Percentiles rank a stretch among this genome's conserved stretches.
Conservation (phyloP, 2,329 filamentous ascomycete genomes). For the Arachnopeziza araneosa region DNA sequence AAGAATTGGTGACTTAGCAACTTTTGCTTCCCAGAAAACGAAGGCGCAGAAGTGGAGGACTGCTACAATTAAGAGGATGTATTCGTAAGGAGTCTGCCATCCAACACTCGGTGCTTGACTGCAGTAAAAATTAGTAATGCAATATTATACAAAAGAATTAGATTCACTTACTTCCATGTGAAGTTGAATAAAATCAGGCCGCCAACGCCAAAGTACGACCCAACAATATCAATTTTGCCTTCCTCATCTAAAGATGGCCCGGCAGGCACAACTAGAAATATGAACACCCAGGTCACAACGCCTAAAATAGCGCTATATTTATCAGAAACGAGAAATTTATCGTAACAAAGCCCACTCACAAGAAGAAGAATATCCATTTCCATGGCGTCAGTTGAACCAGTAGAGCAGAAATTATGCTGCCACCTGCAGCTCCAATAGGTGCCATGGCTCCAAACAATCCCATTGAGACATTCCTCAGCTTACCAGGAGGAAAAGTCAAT, state of each 20-base stretch:
- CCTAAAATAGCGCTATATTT: constrained; percentile 5
- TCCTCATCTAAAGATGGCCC: constrained; percentile 24
- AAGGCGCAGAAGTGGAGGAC: constrained; percentile 12
- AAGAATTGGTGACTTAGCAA: constrained; percentile 17
- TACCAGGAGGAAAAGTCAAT: constrained; percentile 42
- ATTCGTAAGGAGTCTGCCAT: constrained; percentile 17
- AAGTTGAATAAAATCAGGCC: constrained; percentile 44
- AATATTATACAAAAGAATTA: background rate
- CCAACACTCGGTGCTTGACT: constrained; percentile 22
- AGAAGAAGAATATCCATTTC: constrained; percentile 31
- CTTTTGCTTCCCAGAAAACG: constrained; percentile 14
- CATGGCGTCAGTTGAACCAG: constrained; percentile 33
- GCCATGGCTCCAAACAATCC: constrained; percentile 41
- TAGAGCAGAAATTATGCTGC: constrained; percentile 34
- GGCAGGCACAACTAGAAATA: constrained; percentile 7
- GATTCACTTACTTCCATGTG: constrained; percentile 41
- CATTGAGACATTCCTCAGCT: constrained; percentile 37
- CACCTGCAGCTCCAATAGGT: constrained; percentile 39
- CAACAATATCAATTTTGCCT: constrained; percentile 37
- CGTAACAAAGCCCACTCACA: constrained; percentile 2
- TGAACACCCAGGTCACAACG: background rate
- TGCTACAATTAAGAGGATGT: constrained; percentile 12
- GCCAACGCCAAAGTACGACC: constrained; percentile 34
- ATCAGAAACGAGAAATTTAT: background rate
- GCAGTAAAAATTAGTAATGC: background rate